phyloP scores from a whole-genome alignment of 306 rosid species.

The Sphenostylis stenocarpa region DNA sequence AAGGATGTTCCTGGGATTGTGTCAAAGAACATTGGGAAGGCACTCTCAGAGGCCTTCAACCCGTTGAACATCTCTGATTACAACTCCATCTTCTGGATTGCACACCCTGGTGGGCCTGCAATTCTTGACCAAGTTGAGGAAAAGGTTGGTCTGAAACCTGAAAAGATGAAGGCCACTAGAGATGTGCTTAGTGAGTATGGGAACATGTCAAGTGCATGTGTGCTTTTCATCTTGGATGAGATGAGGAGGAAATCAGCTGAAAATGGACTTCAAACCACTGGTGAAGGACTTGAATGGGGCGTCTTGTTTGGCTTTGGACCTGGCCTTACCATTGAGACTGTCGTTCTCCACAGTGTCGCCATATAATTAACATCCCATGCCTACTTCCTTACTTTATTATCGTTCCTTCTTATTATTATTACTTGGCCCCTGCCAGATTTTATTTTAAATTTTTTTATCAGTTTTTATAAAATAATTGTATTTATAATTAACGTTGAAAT shows the following conservation, averaged over 20 bases:
- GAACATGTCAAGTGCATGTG: slow-evolving; percentile 85
- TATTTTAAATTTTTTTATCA: too few species aligned
- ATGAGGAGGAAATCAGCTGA: slow-evolving; percentile 54
- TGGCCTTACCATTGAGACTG: slow-evolving; percentile 68
- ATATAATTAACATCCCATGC: too few species aligned
- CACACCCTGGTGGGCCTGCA: slow-evolving; percentile 37
- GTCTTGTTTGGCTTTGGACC: slow-evolving; percentile 77
- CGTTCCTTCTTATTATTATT: too few species aligned
- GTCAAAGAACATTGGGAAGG: slow-evolving; percentile 31
- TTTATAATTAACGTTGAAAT: too few species aligned
- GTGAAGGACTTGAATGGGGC: slow-evolving; percentile 67
- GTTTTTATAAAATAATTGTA: too few species aligned
- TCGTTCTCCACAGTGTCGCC: slow-evolving; percentile 49
- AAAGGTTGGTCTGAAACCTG: slow-evolving; percentile 23
- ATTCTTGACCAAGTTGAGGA: slow-evolving; percentile 36
- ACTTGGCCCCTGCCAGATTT: too few species aligned
- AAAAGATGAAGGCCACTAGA: slow-evolving; percentile 40
- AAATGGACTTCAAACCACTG: slow-evolving; percentile 39
- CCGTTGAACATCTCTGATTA: slow-evolving; percentile 33
- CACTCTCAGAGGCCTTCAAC: slow-evolving; percentile 33
- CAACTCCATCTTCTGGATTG: slow-evolving; percentile 43
- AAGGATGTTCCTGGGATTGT: slow-evolving; percentile 41
- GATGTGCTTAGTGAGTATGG: slow-evolving; percentile 63
- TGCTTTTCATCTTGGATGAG: slow-evolving; percentile 63
- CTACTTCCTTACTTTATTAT: too few species aligned